Evolutionary conservation across 768 basidiomycete species (phyloP).

Genomic region (Cystobasidium ongulense): DNA sequence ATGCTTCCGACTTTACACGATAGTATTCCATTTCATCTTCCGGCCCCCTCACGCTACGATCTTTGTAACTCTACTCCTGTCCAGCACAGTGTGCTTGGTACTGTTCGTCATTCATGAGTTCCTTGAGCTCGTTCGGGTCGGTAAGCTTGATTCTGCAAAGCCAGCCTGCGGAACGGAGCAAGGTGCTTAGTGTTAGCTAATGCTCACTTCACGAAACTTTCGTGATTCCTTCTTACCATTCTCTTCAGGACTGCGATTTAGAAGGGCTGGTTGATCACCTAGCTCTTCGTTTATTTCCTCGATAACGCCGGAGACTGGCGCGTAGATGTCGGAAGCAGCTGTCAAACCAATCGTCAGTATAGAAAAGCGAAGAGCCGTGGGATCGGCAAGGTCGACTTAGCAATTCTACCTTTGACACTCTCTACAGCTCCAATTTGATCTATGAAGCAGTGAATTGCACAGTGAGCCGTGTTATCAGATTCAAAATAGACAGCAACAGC

Average conservation of each 20-base stretch:
- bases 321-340: conserved; percentile 52
- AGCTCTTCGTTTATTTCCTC: conserved; percentile 69
- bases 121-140: conserved; percentile 67
- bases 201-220: not conserved
- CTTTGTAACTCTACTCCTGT: conserved; percentile 34
- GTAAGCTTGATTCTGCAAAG: conserved; percentile 84
- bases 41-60: too few species aligned
- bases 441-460: not conserved
- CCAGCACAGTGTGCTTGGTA: conserved; percentile 60
- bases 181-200: not conserved
- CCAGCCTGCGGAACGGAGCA: conserved; percentile 60
- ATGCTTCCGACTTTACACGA: too few species aligned
- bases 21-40: too few species aligned
- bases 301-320: conserved; percentile 79
- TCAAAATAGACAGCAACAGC: not conserved
- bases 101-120: conserved; percentile 63
- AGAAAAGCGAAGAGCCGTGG: too few species aligned
- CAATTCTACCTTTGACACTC: conserved; percentile 37
- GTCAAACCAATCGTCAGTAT: too few species aligned
- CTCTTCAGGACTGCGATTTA: conserved; percentile 80
- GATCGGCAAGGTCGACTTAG: not conserved
- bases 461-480: not conserved
- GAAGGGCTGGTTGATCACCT: conserved; percentile 59
- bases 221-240: conserved; percentile 54
- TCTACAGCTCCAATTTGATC: conserved; percentile 42